phyloP scores from a whole-genome alignment of 2,329 filamentous ascomycete genomes.

The Fusarium sp. region DNA sequence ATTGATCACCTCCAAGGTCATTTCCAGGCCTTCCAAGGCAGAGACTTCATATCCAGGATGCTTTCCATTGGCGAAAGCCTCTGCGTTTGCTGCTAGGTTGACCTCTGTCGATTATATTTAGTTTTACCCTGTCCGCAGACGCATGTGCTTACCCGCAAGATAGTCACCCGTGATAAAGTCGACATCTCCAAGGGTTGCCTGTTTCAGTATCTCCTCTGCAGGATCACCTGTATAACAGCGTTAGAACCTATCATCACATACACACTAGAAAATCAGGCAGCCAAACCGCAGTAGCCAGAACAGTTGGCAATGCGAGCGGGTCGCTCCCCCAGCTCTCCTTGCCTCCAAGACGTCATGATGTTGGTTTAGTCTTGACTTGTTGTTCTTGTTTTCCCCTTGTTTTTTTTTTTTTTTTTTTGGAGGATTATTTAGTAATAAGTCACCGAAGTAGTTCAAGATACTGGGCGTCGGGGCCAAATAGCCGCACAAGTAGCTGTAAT shows the following conservation, averaged over 20 bases:
- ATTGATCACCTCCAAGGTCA: slow-evolving; percentile 48
- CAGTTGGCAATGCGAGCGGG: slow-evolving; percentile 23
- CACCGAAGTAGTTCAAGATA: neutral
- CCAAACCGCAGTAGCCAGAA: slow-evolving; percentile 20
- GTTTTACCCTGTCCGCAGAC: neutral
- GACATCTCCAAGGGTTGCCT: slow-evolving; percentile 45
- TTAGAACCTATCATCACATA: neutral
- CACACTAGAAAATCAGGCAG: neutral
- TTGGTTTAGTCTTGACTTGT: neutral
- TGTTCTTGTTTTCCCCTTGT: neutral
- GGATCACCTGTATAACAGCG: slow-evolving; percentile 12
- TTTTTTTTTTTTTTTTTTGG: neutral
- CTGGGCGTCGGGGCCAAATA: neutral
- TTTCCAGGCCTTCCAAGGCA: slow-evolving; percentile 40
- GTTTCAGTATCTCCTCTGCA: slow-evolving; percentile 43
- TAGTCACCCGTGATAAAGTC: slow-evolving; percentile 68
- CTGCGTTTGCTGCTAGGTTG: slow-evolving; percentile 42
- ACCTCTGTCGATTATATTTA: slow-evolving; percentile 32
- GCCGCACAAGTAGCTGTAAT: neutral
- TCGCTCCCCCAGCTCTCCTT: slow-evolving; percentile 9
- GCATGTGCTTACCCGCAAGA: slow-evolving; percentile 53
- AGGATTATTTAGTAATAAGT: neutral
- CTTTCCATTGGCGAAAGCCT: slow-evolving; percentile 8
- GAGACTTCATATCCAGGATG: slow-evolving; percentile 38
- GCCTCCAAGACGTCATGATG: slow-evolving; percentile 1